Percentiles rank a stretch among this genome's conserved stretches.
These are phyloP conservation scores for Alternaria metachromatica DNA, from an alignment of 2,329 filamentous ascomycete genomes.

Conservation along the genomic window DNA sequence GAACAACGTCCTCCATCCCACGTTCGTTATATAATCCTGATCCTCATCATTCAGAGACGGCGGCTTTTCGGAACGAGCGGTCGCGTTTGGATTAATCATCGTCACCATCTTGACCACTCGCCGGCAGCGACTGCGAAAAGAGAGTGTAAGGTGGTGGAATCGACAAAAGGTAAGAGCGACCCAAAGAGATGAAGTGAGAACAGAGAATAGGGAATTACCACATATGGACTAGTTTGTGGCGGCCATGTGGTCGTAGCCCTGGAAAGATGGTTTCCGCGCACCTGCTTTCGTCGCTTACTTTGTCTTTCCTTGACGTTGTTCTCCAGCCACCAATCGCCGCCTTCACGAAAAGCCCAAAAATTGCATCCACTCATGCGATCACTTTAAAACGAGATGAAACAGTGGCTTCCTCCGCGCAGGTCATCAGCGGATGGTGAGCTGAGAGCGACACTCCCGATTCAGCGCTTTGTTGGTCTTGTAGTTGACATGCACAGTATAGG, in stretches of 20 bases:
- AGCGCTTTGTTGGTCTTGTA: not conserved
- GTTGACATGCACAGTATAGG: not conserved
- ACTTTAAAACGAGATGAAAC: not conserved
- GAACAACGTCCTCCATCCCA: slow-evolving; percentile 69
- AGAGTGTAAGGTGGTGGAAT: not conserved
- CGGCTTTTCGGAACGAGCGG: slow-evolving; percentile 21
- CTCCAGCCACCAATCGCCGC: slow-evolving; percentile 22
- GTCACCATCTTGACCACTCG: slow-evolving; percentile 20
- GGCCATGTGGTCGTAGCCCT: not conserved
- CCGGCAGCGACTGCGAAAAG: not conserved
- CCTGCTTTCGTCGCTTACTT: slow-evolving; percentile 22
- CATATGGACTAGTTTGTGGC: slow-evolving; percentile 23
- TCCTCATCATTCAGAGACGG: slow-evolving; percentile 24
- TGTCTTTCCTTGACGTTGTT: slow-evolving; percentile 46
- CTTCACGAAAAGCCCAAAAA: not conserved
- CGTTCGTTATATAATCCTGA: slow-evolving; percentile 22
- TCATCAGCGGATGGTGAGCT: not conserved
- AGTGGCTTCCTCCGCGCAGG: not conserved
- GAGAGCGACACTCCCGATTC: not conserved
- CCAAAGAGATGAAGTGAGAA: slow-evolving; percentile 13
- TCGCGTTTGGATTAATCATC: slow-evolving; percentile 13
- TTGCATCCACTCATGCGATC: not conserved
- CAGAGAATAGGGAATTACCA: slow-evolving; percentile 20
- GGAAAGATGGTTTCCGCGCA: slow-evolving; percentile 1
- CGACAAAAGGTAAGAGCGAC: slow-evolving; percentile 3